phyloP scores from a whole-genome alignment of 768 basidiomycete genomes.

The Coprinopsis sp. region DNA sequence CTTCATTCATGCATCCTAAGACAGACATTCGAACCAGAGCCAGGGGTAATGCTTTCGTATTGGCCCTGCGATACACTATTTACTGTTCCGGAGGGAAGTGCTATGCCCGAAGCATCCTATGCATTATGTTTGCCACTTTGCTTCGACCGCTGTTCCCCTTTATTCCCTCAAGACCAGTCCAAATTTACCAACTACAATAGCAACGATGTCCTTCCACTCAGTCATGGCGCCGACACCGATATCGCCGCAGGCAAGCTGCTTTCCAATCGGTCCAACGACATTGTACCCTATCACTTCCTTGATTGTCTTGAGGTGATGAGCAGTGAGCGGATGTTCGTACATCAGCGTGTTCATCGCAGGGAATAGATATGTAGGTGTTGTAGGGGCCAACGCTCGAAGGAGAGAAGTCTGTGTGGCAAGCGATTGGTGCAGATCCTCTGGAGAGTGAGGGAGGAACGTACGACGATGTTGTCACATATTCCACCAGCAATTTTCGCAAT shows the following conservation, averaged over 20 bases:
- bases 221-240: conserved; percentile 95
- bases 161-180: too few species aligned
- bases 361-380: conserved; percentile 85
- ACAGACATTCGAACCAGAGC: too few species aligned
- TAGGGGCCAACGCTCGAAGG: conserved; percentile 76
- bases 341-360: conserved; percentile 99
- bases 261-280: conserved; percentile 84
- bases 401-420: conserved; percentile 55
- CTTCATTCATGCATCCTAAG: too few species aligned
- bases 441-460: conserved; percentile 25
- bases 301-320: conserved; percentile 73
- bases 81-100: too few species aligned
- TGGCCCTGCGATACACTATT: too few species aligned
- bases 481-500: conserved; percentile 90
- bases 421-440: neutral
- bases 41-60: too few species aligned
- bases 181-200: conserved; percentile 60
- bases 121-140: too few species aligned
- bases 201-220: conserved; percentile 89
- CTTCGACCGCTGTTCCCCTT: too few species aligned
- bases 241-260: conserved; percentile 88
- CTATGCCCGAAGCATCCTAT: too few species aligned
- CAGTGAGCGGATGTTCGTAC: conserved; percentile 92
- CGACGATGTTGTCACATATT: conserved; percentile 86
- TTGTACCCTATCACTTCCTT: conserved; percentile 74